Evolutionary conservation across 2,329 filamentous ascomycete genomes (phyloP), one percentile per base, ranked within the genome.

Genomic region (Colletotrichum sp.): DNA sequence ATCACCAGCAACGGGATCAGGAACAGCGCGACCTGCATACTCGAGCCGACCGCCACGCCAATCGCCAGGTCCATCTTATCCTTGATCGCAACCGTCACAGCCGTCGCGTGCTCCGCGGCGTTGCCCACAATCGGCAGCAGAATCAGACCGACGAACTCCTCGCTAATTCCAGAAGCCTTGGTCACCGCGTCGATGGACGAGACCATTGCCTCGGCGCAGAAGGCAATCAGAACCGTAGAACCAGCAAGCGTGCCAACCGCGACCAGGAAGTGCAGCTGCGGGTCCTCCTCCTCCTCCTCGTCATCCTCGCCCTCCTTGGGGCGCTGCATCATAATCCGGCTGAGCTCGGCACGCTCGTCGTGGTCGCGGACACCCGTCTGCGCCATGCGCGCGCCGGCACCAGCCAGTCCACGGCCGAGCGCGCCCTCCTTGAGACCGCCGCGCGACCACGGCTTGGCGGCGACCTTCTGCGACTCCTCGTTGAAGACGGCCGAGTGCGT

Each of bases 1-100:
- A 96, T 90, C 72, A 96, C 93, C 36, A 96, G 90, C 13, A 96
- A 86, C 0, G 94, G 94, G 10, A 95, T 95, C 66, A 96, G 89
- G 82, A 96, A 95, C 32, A 96, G 89, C 2, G 94, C 92, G 63
- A 96, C 95, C 84, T 96, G 94, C 84, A 96, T 96, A 79, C 92
- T 94, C 13, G 92, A 94, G 32, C 94, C 94, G 38, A 96, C 93
- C 14, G 94, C 94, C 13, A 96, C 94, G 81, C 94, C 94, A 77
- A 96, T 96, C 4, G 94, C 93, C 10, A 96, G 86, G 80, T 96
- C 94, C 93, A 96, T 95, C 85, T 96, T 96, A 84, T 96, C 95
- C 87, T 96, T 95, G 79, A 93, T 90, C 8, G 94, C 94, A 2
- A 96, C 94, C 1, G 92, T 94, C 69, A 96, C 94, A 8, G 94